Evolutionary conservation across 192 early-diverging fungal genomes (phyloP), one percentile per base, ranked within the genome.

Genomic region (Thoreauomyces humboldtii): DNA sequence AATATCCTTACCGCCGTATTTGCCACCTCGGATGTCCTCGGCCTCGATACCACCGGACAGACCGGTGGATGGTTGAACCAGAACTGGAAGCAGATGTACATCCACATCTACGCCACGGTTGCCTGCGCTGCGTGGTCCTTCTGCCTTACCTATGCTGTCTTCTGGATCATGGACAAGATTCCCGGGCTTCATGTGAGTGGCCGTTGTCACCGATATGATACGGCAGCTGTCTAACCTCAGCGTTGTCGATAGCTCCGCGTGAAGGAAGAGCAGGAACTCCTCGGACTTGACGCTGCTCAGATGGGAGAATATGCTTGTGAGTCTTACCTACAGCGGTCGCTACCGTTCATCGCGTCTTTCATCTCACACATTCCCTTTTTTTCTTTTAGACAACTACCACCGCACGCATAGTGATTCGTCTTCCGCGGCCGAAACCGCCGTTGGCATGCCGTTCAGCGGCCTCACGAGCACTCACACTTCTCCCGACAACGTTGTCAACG

Each of bases 1-100:
- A 85, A 87, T 38, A 44, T 96, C 47, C 76, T 95, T 35, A 94
- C 92, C 12, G 94, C 91, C 41, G 68, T 95, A 33, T 95, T 96
- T 78, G 91, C 92, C 53, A 84, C 88, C 65, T 81, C 84, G 47
- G 71, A 66, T 0, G 73, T 94, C 19, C 85, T 86, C 31, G 80
- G 70, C 1, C 83, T 95, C 32, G 87, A 87, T 62, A 27, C 67
- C 22, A 68, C 73, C 33, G 75, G 74, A 15, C 84, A 86, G 21
- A 56, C 66, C 2, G 90, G 90, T 44, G 91, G 92, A 24, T 88
- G 85, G 88, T 73, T 94, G 15, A 86, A 94, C 59, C 88, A 87
- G 29, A 84, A 92, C 76, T 91, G 79, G 77, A 88, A 85, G 58
- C 92, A 93, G 65, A 57, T 96, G 33, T 79, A 81, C 17, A 81